Conservation (phyloP, 257 asterid species). For the Handroanthus guayacan region DNA sequence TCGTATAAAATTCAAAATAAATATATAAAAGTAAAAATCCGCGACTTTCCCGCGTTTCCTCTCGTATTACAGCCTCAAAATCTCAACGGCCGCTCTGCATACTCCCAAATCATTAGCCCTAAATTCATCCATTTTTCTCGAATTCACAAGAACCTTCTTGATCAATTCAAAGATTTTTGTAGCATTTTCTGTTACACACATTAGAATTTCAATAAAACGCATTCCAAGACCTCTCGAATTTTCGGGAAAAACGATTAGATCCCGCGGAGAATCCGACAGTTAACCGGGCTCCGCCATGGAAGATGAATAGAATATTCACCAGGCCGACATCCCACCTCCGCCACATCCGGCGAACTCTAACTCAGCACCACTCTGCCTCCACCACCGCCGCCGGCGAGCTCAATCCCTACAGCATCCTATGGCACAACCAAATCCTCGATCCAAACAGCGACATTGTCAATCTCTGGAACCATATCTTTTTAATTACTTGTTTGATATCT, state of each 20-base stretch:
- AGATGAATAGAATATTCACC: constrained; percentile 84
- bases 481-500: constrained; percentile 67
- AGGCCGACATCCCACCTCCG: constrained; percentile 89
- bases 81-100: too few relatives aligned
- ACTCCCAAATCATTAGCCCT: neutral
- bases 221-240: neutral
- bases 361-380: constrained; percentile 39
- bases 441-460: constrained; percentile 91
- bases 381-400: constrained; percentile 56
- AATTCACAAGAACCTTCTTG: constrained; percentile 1
- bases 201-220: neutral
- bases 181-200: too few relatives aligned
- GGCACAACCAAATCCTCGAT: constrained; percentile 84
- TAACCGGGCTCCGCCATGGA: constrained; percentile 93
- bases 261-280: constrained; percentile 57
- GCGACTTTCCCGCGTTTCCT: too few relatives aligned
- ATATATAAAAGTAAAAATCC: too few relatives aligned
- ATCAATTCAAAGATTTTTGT: neutral
- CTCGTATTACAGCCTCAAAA: too few relatives aligned
- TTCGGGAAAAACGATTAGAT: neutral
- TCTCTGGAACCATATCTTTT: constrained; percentile 85
- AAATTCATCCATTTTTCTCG: neutral
- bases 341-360: constrained; percentile 63
- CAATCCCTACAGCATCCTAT: constrained; percentile 58
- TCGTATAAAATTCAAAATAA: too few relatives aligned